A percentile compares a stretch with the other conserved stretches of the same genome.
phyloP scores from a whole-genome alignment of 2,329 filamentous ascomycete species.

The Trichoderma simmonsii region DNA sequence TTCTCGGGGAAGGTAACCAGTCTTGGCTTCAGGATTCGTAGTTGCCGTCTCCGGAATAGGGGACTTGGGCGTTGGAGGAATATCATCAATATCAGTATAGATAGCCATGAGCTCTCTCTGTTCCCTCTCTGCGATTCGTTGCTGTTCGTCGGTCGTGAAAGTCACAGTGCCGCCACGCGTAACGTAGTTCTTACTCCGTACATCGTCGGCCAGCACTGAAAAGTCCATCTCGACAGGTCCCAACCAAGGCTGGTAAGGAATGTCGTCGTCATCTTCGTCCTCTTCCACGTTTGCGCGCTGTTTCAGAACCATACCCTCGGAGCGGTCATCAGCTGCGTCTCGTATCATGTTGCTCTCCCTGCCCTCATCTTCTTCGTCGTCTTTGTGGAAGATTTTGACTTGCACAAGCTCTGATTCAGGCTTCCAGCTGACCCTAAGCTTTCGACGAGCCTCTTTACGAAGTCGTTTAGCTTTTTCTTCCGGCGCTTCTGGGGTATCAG shows the following conservation, averaged over 20 bases:
- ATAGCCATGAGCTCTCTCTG: conserved; percentile 59
- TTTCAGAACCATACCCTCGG: conserved; percentile 68
- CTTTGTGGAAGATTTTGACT: conserved; percentile 67
- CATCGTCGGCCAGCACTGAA: conserved; percentile 43
- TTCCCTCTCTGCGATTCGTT: conserved; percentile 55
- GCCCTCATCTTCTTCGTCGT: conserved; percentile 67
- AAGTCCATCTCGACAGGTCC: conserved; percentile 49
- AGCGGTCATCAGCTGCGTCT: conserved; percentile 69
- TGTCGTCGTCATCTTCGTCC: conserved; percentile 58
- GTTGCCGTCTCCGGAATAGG: conserved; percentile 39
- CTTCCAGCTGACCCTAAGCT: conserved; percentile 69
- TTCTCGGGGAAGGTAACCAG: conserved; percentile 38
- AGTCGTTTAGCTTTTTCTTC: conserved; percentile 66
- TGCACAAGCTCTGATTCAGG: conserved; percentile 64
- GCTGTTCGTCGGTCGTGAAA: conserved; percentile 55
- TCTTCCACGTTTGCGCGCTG: conserved; percentile 46
- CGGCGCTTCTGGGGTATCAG: conserved; percentile 59
- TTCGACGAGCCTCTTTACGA: conserved; percentile 68
- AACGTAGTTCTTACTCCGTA: conserved; percentile 47
- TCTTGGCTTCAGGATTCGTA: conserved; percentile 27
- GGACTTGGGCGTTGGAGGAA: conserved; percentile 56
- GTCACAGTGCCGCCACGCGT: conserved; percentile 52
- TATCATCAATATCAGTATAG: conserved; percentile 53
- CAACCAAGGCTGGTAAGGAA: conserved; percentile 52
- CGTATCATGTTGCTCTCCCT: conserved; percentile 65